Conservation (phyloP, 306 rosid genomes). For the Casuarina equisetifolia region DNA sequence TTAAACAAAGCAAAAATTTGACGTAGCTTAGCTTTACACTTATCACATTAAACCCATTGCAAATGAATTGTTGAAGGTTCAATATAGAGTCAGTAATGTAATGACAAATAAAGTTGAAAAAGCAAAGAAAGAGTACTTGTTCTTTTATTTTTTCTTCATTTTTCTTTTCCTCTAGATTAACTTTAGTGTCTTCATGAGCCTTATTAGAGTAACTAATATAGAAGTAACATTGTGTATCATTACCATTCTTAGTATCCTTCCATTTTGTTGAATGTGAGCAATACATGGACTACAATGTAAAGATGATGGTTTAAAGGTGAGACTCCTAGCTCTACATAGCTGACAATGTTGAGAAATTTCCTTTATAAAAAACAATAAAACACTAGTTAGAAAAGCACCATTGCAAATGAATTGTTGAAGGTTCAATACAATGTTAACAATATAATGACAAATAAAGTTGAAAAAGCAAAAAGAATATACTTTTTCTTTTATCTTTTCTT, state of each 20-base stretch:
- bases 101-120: neutral
- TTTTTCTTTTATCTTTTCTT: slow-evolving; percentile 80
- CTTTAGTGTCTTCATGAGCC: slow-evolving; percentile 80
- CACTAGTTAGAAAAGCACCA: no score
- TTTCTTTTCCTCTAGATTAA: slow-evolving; percentile 84
- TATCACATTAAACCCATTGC: slow-evolving; percentile 99
- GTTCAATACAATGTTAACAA: no score
- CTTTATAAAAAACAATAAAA: no score
- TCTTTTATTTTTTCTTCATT: slow-evolving; percentile 98
- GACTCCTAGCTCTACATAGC: slow-evolving; percentile 90
- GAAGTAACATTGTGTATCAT: slow-evolving; percentile 82
- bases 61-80: slow-evolving; percentile 18
- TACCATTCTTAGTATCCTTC: slow-evolving; percentile 79
- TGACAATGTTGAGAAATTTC: slow-evolving; percentile 41
- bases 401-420: no score
- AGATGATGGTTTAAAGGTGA: slow-evolving; percentile 93
- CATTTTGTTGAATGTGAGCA: slow-evolving; percentile 85
- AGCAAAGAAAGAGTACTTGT: slow-evolving; percentile 55
- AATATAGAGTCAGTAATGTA: slow-evolving; percentile 21
- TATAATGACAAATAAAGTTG: no score
- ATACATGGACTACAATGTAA: slow-evolving; percentile 91
- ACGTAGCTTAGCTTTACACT: slow-evolving; percentile 99
- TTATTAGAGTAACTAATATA: slow-evolving; percentile 92
- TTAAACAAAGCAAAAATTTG: slow-evolving; percentile 96
- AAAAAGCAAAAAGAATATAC: no score